Base-by-base conservation (phyloP, 176 grass and related monocot genomes). In the Rhipidocladum racemiflorum region DNA sequence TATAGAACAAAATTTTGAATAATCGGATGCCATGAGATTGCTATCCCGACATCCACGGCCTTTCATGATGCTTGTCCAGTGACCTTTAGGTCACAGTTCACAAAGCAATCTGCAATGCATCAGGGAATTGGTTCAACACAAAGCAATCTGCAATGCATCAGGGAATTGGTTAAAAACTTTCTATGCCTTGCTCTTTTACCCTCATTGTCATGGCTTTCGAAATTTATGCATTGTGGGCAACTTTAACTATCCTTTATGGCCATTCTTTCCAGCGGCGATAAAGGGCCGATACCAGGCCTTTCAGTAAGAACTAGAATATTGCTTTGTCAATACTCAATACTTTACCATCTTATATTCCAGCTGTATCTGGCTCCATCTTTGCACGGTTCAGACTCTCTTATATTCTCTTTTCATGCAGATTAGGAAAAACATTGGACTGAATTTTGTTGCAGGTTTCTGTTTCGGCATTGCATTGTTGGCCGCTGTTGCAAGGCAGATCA, bases 401-500 rank as follows among this genome's bases (percentile, higher is more conserved):
- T 48, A 35, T 43, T 73, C 43, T 61, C 1, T 75, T 82, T 81
- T 43, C 38, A 45, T 85, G 69, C 90, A 99, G 96, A 78, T 91
- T 9, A 91, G 45, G 64, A 78, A 45, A 70, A 90, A 50, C 7
- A 79, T 86, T 51, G 67, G 75, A 32, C 85, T 88, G 56, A 95
- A 85, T 55, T 88, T 86, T 43, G 43, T 87, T 75, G 72, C 83
- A 1, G 85, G 79, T 67, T 79, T 99, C 78, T 91, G 65, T 70
- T 76, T 95, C 20, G 64, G 87, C 49, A 35, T 88, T 88, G 87
- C 89, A 83, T 23, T 92, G 71, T 90, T 91, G 79, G 79, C 76
- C 48, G 77, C 85, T 83, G 65, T 71, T 74, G 84, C 86, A 74
- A 97, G 90, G 35, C 65, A 89, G 65, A 71, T 92, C 68, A 82